Conservation (phyloP, 257 asterid genomes). For the Scutellaria minor region DNA sequence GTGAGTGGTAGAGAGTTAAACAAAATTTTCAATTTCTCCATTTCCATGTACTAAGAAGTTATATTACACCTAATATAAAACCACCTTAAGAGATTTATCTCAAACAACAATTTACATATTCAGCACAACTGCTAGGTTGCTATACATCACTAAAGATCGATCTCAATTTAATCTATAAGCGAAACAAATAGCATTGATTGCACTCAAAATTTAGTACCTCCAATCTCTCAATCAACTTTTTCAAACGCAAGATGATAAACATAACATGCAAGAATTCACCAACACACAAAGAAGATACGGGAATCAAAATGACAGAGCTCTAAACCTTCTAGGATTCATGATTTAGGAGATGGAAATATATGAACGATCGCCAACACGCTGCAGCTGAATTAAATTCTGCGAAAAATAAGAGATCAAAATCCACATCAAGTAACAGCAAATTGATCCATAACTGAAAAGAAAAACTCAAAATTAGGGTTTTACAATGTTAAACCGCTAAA, state of each 20-base stretch:
- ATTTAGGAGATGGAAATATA: slow-evolving; percentile 28
- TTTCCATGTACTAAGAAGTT: neutral
- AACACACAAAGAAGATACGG: neutral
- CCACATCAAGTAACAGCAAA: slow-evolving; percentile 6
- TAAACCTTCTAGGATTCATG: slow-evolving; percentile 73
- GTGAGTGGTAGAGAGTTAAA: too few species aligned
- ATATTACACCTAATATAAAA: neutral
- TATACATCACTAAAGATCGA: neutral
- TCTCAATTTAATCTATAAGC: neutral
- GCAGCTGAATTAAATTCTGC: slow-evolving; percentile 34
- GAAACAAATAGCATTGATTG: neutral
- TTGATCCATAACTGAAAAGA: slow-evolving; percentile 4
- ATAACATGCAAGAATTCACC: slow-evolving; percentile 17
- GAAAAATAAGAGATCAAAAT: slow-evolving; percentile 11
- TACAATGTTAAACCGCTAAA: slow-evolving; percentile 24
- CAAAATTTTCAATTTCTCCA: neutral
- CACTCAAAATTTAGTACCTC: slow-evolving; percentile 15
- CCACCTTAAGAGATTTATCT: slow-evolving; percentile 10
- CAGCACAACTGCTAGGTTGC: slow-evolving; percentile 8
- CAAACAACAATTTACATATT: neutral
- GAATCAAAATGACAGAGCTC: neutral
- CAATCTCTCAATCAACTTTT: slow-evolving; percentile 8
- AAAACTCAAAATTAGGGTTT: slow-evolving; percentile 36
- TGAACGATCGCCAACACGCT: slow-evolving; percentile 33
- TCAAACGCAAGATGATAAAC: slow-evolving; percentile 16